phyloP scores from a whole-genome alignment of 2,329 filamentous ascomycete species.

The Colletotrichum gloeosporioides region DNA sequence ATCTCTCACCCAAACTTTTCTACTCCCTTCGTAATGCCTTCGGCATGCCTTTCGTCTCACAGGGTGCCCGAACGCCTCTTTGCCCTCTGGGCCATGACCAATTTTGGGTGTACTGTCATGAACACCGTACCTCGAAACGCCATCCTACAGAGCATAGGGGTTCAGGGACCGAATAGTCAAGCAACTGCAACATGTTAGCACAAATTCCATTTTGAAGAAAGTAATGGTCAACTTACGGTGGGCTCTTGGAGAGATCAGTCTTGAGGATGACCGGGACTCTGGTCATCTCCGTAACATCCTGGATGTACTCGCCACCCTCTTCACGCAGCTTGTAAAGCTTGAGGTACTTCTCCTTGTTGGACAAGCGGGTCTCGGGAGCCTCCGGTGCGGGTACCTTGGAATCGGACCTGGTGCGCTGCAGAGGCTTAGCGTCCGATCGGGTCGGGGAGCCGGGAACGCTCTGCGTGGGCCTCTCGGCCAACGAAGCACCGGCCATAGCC shows the following conservation, averaged over 20 bases:
- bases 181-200: constrained; percentile 63
- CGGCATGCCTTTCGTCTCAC: background rate
- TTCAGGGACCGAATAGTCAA: constrained; percentile 85
- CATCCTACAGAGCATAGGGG: constrained; percentile 69
- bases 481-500: constrained; percentile 87
- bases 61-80: background rate
- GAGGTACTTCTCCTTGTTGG: constrained; percentile 95
- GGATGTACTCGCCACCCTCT: constrained; percentile 93
- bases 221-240: constrained; percentile 77
- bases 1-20: constrained; percentile 20
- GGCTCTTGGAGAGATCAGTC: constrained; percentile 98
- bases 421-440: constrained; percentile 70
- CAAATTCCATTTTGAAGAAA: background rate
- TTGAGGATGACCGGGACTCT: constrained; percentile 97
- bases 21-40: background rate
- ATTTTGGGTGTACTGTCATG: background rate
- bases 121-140: background rate
- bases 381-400: constrained; percentile 84
- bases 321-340: constrained; percentile 89
- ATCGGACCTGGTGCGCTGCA: constrained; percentile 91
- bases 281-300: constrained; percentile 98
- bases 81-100: background rate
- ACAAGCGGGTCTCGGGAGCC: constrained; percentile 78
- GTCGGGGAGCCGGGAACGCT: constrained; percentile 93
- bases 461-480: constrained; percentile 89